Base-by-base conservation (phyloP, 2,329 filamentous ascomycete genomes). In the Cercospora sp. region DNA sequence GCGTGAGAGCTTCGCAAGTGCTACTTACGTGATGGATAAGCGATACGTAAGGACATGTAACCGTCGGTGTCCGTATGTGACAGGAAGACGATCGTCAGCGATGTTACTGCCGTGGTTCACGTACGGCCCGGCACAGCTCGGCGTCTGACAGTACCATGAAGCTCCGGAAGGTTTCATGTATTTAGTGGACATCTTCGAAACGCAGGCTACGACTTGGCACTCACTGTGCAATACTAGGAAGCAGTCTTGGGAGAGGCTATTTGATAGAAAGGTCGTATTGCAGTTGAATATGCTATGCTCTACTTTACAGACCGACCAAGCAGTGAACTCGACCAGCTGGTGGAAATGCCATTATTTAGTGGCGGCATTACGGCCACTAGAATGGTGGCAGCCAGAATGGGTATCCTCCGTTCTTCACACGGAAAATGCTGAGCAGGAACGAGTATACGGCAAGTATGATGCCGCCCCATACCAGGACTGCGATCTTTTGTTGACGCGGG, bases 351-450 rank as follows among this genome's bases (percentile, higher is more conserved):
- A 76, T 61, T 83, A 79, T 18, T 79, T 74, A 8, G 1, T 12
- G 30, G 18, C 28, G 18, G 26, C 55, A 12, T 18, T 5, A 24
- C 30, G 45, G 18, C 58, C 49, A n/a, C 49, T 84, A 90, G 81
- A 99, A 98, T 10, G 95, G 95, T 65, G 95, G 95, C 70, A 99
- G 86, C 77, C 89, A 93, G 82, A 98, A 97, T 16, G 94, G 94
- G 81, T 99, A 99, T 26, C 93, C 93, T 37, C 89, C 89, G 78
- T 98, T 99, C 89, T 99, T 99, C 75, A 91, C 85, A 75, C 94
- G 89, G 87, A 99, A 99, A 71, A 97, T 85, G 81, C 92, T 97
- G 73, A 99, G 87, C 71, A 99, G 85, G 82, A 97, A 95, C 83
- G 94, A 97, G 85, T 98, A 98, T 82, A 93, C 88, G 71, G 91